Evolutionary conservation across 805 yeast species (phyloP).

Genomic region (Wickerhamomyces strasburgensis): DNA sequence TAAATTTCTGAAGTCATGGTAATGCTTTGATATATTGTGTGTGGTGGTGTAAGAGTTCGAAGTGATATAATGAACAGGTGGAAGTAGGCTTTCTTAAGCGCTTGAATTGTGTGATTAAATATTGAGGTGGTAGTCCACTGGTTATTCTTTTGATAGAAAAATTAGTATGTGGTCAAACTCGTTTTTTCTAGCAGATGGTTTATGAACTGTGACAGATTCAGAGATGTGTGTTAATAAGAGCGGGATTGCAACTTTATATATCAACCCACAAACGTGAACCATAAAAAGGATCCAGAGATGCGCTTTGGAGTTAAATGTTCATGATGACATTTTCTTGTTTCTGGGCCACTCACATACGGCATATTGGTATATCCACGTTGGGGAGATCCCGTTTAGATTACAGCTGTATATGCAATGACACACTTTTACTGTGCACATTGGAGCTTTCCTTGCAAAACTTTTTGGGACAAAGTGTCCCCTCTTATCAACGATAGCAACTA

Average conservation of each 20-base stretch:
- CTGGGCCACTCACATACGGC: background rate
- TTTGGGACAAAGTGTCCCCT: background rate
- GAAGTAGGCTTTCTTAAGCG: too few species aligned
- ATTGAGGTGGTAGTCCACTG: too few species aligned
- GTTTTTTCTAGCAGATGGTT: too few species aligned
- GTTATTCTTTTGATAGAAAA: too few species aligned
- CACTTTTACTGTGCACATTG: too few species aligned
- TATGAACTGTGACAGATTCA: too few species aligned
- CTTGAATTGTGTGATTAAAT: too few species aligned
- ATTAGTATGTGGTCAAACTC: too few species aligned
- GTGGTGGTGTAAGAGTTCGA: background rate
- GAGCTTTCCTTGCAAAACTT: too few species aligned
- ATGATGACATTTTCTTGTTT: background rate
- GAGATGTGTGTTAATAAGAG: background rate
- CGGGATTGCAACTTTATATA: background rate
- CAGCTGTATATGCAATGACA: background rate
- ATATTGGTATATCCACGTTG: background rate
- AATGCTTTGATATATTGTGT: background rate
- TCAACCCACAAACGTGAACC: background rate
- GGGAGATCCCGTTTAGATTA: too few species aligned
- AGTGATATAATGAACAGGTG: background rate
- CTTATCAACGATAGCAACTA: background rate
- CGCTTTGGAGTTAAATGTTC: background rate
- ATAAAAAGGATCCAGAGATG: background rate
- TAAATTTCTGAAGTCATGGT: constrained; percentile 2